Evolutionary conservation across 805 yeast species (phyloP).

Genomic region (Starmerella tilneyi): DNA sequence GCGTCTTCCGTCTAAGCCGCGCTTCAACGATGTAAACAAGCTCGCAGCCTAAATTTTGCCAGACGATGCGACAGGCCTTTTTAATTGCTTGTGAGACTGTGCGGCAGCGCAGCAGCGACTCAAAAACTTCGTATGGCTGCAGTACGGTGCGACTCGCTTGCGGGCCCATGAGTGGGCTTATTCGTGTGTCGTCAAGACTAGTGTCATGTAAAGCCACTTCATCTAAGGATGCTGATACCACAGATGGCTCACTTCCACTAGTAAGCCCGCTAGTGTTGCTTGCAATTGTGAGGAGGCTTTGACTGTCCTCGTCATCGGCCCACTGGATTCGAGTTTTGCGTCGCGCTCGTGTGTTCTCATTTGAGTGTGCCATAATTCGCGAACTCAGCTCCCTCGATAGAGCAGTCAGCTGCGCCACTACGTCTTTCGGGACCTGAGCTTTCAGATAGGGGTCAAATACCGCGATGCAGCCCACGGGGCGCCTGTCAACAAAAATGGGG

Average conservation of each 20-base stretch:
- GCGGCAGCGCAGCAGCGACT: slow-evolving; percentile 23
- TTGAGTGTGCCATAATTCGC: slow-evolving; percentile 6
- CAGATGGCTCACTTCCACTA: not conserved
- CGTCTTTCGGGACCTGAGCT: slow-evolving; percentile 12
- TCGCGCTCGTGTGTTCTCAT: not conserved
- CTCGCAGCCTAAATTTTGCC: slow-evolving; percentile 23
- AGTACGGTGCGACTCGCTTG: slow-evolving; percentile 8
- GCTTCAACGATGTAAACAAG: slow-evolving; percentile 27
- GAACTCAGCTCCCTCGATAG: slow-evolving; percentile 14
- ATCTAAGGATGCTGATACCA: not conserved
- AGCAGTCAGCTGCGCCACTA: slow-evolving; percentile 16
- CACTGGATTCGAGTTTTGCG: slow-evolving; percentile 8
- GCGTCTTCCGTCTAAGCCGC: slow-evolving; percentile 2
- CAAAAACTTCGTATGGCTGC: slow-evolving; percentile 27
- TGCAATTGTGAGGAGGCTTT: not conserved
- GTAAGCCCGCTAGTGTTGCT: slow-evolving; percentile 1
- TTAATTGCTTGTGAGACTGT: slow-evolving; percentile 24
- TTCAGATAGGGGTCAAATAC: slow-evolving; percentile 40
- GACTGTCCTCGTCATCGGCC: slow-evolving; percentile 1
- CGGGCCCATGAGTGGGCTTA: slow-evolving; percentile 7
- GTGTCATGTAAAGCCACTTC: not conserved
- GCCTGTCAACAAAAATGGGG: slow-evolving; percentile 39
- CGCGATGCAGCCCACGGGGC: slow-evolving; percentile 48
- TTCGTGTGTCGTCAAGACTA: not conserved
- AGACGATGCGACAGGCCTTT: slow-evolving; percentile 26